Base-by-base conservation (phyloP, 176 grass and related monocot species). In the Guadua angustifolia region DNA sequence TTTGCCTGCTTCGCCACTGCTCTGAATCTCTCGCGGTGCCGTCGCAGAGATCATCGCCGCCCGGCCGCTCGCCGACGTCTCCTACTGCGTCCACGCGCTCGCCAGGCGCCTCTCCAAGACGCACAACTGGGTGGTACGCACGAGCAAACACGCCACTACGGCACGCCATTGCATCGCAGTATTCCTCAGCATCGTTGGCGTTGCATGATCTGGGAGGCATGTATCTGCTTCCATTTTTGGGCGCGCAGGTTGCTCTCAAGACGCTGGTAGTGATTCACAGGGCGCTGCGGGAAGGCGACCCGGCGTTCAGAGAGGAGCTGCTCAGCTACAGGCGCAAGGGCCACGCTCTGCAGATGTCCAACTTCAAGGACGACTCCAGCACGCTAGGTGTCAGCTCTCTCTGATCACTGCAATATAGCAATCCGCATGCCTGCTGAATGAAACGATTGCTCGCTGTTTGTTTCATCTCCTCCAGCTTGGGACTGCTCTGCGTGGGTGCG, bases 401-500 rank as follows among this genome's bases (percentile, higher is more conserved):
- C 35, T 36, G 24, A 25, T 40, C 12, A 18, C 25, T 25, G 6
- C 35, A 39, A 16, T 6, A 15, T 5, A 5, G 19, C 5, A 68
- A 25, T 70, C 10, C 1, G 44, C n/a, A 25, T 60, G 57, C 5
- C 3, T 25, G 57, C 57, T 60, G n/a, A 60, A 60, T 9, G 57
- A 13, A 25, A 49, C 46, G 14, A 49, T 49, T 49, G 46, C 46
- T 49, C 4, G 46, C 46, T 49, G 46, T 49, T 15, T 13, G 46
- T 15, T 49, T 14, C 46, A 13, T 49, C 4, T 36, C 35, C 35
- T 49, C 46, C 22, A 87, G 92, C 95, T 18, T 98, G 92, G 92
- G 87, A 98, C 87, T 98, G 91, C 86, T 98, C 95, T 9, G 86
- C 92, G 42, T 98, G 95, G 95, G 91, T 93, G 73, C 92, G 95